Conservation (phyloP, 257 asterid genomes). For the Eustoma russellianum region DNA sequence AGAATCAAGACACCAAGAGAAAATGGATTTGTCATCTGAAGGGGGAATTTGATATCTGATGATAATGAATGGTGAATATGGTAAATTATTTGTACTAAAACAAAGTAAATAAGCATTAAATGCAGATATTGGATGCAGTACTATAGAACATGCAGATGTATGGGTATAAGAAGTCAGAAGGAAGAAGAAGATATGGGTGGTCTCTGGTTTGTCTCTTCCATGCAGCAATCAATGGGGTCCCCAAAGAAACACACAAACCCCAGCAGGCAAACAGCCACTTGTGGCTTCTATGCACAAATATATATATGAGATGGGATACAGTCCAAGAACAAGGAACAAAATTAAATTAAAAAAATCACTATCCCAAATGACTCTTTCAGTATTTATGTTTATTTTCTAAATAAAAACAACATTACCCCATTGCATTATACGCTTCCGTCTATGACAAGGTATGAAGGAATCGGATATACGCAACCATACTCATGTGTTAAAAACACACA, state of each 20-base stretch:
- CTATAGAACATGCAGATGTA: constrained; percentile 47
- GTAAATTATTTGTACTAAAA: no score
- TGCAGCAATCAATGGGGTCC: constrained; percentile 9
- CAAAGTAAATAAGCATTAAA: constrained; percentile 29
- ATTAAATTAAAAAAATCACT: background rate
- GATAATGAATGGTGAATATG: no score
- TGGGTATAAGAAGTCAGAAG: constrained; percentile 33
- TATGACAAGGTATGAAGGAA: no score
- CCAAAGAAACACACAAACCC: no score
- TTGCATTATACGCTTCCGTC: no score
- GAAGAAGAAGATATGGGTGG: constrained; percentile 43
- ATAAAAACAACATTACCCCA: no score
- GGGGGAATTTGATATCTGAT: no score
- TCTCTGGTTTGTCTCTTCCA: constrained; percentile 23
- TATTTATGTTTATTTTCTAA: no score
- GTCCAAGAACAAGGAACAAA: constrained; percentile 5
- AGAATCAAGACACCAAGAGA: constrained; percentile 8
- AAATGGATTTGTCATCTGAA: no score
- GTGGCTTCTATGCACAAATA: constrained; percentile 6
- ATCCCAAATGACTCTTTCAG: no score
- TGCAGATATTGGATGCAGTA: constrained; percentile 17
- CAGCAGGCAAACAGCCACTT: constrained; percentile 4
- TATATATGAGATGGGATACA: constrained; percentile 6
- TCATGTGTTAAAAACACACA: no score
- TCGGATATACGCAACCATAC: no score